Conservation (phyloP, 73 alveolate genomes). For the Paramecium octaurelia region DNA sequence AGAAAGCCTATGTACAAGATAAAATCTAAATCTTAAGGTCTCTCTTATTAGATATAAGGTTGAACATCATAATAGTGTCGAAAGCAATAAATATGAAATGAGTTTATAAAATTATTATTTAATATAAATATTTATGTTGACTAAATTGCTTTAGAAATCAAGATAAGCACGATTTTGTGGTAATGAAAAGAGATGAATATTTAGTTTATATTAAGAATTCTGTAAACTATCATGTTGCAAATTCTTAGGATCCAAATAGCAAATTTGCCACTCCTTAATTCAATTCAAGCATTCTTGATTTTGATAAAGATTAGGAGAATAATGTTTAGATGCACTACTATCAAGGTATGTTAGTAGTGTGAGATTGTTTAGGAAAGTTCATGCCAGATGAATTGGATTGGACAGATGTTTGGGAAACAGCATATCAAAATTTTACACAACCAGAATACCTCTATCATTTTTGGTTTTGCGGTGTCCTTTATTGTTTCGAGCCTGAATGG, state of each 20-base stretch:
- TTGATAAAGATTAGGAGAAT: conserved; percentile 43
- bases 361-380: conserved; percentile 31
- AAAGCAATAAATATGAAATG: background rate
- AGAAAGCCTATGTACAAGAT: too few species aligned
- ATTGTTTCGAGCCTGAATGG: conserved; percentile 71
- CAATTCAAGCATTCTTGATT: conserved; percentile 29
- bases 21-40: background rate
- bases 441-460: conserved; percentile 62
- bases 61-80: background rate
- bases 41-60: background rate
- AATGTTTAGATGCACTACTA: conserved; percentile 39
- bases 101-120: background rate
- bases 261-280: conserved; percentile 26
- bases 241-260: background rate
- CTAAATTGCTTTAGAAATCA: background rate
- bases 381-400: conserved; percentile 65
- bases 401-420: conserved; percentile 64
- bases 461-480: conserved; percentile 64
- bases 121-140: background rate
- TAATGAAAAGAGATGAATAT: background rate
- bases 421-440: conserved; percentile 43
- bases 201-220: background rate
- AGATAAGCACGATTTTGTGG: conserved; percentile 9
- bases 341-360: background rate
- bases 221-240: background rate